Base-by-base conservation (phyloP, 805 yeast species). In the Hermanozyma aechmeae region DNA sequence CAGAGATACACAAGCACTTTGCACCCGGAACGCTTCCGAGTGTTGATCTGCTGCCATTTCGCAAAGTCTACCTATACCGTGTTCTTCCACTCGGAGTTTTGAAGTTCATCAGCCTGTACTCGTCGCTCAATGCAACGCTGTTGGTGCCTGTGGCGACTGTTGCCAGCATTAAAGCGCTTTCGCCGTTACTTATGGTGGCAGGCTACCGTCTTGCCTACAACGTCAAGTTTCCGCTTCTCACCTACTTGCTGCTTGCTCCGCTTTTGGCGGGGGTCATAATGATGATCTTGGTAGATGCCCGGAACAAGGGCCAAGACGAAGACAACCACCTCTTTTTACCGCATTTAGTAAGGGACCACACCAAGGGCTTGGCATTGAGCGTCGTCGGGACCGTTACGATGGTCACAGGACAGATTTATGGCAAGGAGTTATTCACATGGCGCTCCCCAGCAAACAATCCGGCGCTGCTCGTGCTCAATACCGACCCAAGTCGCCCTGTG, bases 351-450 rank as follows among this genome's bases (percentile, higher is more conserved):
- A 27, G 43, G 7, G 36, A 37, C 8, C 69, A 72, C 39, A 51
- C 74, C 24, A 50, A 62, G 35, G 95, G 96, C 5, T 54, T 83
- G n/a, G 17, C 69, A 2, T 79, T 69, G 45, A 89, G 95, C 9
- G 55, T 78, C 7, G 34, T 73, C 17, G 74, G 92, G 4, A 70
- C 87, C 27, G 50, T 80, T 6, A 73, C 84, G 13, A 85, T 86
- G 59, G 94, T 89, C 4, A 71, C 76, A 3, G 95, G 85, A 47
- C 85, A 85, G 48, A 81, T 86, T 25, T 85, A 83, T 53, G 86
- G 92, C 22, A 86, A 86, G 55, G 78, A 75, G 38, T 75, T 86
- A 23, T 71, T 85, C 37, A 83, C 63, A 1, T 56, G 65, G 64
- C 87, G 21, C 53, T 45, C 40, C 6, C 56, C 53, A 30, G 46